A percentile compares a stretch with the other conserved stretches of the same genome.
Evolutionary conservation across 495 filamentous ascomycete species (phyloP).

Genomic region (Trichoderma reesei): DNA sequence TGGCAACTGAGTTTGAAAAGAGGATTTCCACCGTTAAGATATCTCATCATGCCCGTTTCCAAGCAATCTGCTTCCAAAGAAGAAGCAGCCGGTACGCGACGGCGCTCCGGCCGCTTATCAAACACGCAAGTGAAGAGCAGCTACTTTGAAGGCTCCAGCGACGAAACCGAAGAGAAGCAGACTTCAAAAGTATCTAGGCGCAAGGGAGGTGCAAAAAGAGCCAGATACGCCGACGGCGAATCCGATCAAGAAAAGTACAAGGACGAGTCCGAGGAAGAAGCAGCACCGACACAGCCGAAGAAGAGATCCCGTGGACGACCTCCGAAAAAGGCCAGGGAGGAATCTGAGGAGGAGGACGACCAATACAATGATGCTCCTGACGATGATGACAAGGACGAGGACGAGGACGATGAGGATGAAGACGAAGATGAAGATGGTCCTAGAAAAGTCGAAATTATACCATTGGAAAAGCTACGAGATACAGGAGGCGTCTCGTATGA

Average conservation of each 20-base stretch:
- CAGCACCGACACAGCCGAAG: not conserved
- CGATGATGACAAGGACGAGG: conserved; percentile 13
- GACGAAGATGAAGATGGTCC: conserved; percentile 28
- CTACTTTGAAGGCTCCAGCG: conserved; percentile 9
- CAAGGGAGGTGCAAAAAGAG: not conserved
- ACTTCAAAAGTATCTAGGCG: not conserved
- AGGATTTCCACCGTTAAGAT: not conserved
- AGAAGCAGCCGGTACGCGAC: not conserved
- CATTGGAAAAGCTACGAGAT: conserved; percentile 59
- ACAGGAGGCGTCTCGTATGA: conserved; percentile 56
- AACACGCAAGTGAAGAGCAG: conserved; percentile 9
- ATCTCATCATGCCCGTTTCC: not conserved
- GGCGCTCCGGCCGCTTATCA: conserved; percentile 10
- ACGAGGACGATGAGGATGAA: conserved; percentile 21
- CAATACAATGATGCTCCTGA: conserved; percentile 14
- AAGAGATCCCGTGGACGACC: conserved; percentile 1
- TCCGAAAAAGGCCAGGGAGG: not conserved
- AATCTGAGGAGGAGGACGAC: conserved; percentile 13
- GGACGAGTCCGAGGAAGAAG: not conserved
- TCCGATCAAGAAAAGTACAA: not conserved
- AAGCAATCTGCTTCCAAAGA: not conserved
- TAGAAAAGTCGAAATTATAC: conserved; percentile 45
- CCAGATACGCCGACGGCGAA: not conserved
- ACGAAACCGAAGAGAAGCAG: not conserved
- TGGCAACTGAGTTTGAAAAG: not conserved